Evolutionary conservation across 768 basidiomycete genomes (phyloP), one percentile per base, ranked within the genome.

Genomic region (Agrocybe pediades): DNA sequence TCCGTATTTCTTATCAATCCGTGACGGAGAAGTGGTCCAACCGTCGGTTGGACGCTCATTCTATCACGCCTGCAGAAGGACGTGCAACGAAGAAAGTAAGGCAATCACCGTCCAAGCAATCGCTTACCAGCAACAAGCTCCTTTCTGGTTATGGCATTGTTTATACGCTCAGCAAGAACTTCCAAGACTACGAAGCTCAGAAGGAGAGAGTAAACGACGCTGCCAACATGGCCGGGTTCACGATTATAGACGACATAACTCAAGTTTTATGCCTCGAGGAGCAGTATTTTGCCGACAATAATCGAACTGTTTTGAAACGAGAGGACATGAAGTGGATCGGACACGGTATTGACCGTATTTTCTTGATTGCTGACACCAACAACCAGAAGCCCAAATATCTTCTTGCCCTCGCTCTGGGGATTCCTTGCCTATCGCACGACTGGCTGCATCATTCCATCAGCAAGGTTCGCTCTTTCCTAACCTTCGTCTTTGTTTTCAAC

Each of bases 371-470:
- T 0, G 85, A 90, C 56, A 80, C 84, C 13, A 66, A 77, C 8
- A 83, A 78, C 58, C 81, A 83, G 52, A 94, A 90, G 59, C 82
- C 87, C 9, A 95, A 95, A 68, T 93, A 82, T 62, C 74, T 96
- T 49, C 77, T 87, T 2, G 90, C 92, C 6, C 79, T 98, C 27
- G 92, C 90, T 0, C 73, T 94, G 36, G 94, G 94, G 9, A 85
- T 97, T 47, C 95, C 95, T 3, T 94, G 91, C 59, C 62, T 97
- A 21, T 79, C 78, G 1, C 66, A 77, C 5, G 70, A 75, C 9
- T 94, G 86, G 82, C 64, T 88, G 25, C 57, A 73, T 27, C 68
- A 74, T 21, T 73, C 71, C 9, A 62, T 75, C 16, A 55, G 66
- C 52, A 53, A 33, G 46, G 74, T 72, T 41, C 2, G 43, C 29